Evolutionary conservation across 495 filamentous ascomycete genomes (phyloP).

Genomic region (Aspergillus olivimuriae): DNA sequence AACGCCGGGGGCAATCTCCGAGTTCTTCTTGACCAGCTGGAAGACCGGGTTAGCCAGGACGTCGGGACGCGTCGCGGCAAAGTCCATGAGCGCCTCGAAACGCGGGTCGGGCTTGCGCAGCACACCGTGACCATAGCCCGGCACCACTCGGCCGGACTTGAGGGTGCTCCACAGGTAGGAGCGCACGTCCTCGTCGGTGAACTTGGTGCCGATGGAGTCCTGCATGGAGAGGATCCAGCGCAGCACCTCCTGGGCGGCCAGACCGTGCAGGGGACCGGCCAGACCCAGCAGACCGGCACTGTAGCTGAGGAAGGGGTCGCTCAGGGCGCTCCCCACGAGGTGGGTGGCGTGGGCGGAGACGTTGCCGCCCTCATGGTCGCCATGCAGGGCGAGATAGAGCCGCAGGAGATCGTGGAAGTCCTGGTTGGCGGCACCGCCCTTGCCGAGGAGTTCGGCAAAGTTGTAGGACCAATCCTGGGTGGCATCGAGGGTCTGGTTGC

Average conservation of each 20-base stretch:
- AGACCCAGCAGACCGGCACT: conserved; percentile 93
- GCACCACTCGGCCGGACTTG: conserved; percentile 89
- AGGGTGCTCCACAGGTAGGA: conserved; percentile 90
- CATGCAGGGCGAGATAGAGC: conserved; percentile 91
- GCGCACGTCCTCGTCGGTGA: conserved; percentile 72
- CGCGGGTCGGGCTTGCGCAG: conserved; percentile 94
- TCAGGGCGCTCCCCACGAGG: conserved; percentile 90
- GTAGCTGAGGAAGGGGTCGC: conserved; percentile 93
- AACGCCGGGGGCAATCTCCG: conserved; percentile 76
- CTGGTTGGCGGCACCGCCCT: conserved; percentile 74
- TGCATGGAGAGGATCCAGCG: conserved; percentile 96
- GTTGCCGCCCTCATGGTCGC: conserved; percentile 97
- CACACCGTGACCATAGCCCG: conserved; percentile 97
- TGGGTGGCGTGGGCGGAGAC: conserved; percentile 97
- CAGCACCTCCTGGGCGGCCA: conserved; percentile 95
- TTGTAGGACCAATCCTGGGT: conserved; percentile 97
- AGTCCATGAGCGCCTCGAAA: conserved; percentile 95
- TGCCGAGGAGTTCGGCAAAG: conserved; percentile 94
- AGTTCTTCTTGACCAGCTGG: conserved; percentile 85
- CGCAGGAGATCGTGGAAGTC: conserved; percentile 94
- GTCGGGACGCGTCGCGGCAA: conserved; percentile 74
- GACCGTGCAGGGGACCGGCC: conserved; percentile 88
- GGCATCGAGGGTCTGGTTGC: conserved; percentile 32
- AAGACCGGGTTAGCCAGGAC: conserved; percentile 86
- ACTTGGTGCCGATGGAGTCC: conserved; percentile 69